Base-by-base conservation (phyloP, 352 stramenopile genomes). In the Achlya hypogyna region DNA sequence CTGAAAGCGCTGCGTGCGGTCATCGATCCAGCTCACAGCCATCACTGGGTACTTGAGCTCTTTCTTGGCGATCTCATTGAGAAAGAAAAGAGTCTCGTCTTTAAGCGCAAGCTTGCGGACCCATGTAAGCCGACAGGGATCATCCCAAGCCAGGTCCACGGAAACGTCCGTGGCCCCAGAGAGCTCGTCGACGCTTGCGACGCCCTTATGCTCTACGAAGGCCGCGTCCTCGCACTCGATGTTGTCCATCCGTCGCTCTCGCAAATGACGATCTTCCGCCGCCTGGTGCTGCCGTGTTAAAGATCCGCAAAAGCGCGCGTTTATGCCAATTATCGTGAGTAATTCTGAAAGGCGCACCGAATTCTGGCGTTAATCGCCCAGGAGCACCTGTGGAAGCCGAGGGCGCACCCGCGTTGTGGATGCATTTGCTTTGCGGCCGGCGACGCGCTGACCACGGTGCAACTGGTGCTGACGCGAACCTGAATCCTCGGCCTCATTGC, bases 21-120 rank as follows among this genome's bases (percentile, higher is more conserved):
- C 49, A 20, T 56, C n/a, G 31, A 56, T 56, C 49, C 49, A 56
- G 31, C 49, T 56, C 49, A 56, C 49, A 56, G 49, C 49, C 49
- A 56, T 56, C 12, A 56, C 49, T 8, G 49, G 49, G 31, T 56
- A 56, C 31, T 56, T 3, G 2, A 56, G n/a, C 25, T 56, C 49
- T 56, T 56, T 56, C 49, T 56, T 56, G 25, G 49, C 49, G 31
- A 56, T 56, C 31, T 56, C 49, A 20, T 56, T 56, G 25, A 56
- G 49, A 20, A 56, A 56, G 10, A 38, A 22, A 16, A 56, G 31
- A 3, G 49, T 56, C 31, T 56, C 49, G 31, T 56, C 49, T 20
- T 56, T 56, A 20, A 56, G 49, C 31, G 14, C n/a, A 1, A 56
- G 31, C 49, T 56, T 56, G 25, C 25, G 49, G 10, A 56, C 49